Evolutionary conservation across 129 eudicot species (phyloP).

Genomic region (Ambrosia artemisiifolia): DNA sequence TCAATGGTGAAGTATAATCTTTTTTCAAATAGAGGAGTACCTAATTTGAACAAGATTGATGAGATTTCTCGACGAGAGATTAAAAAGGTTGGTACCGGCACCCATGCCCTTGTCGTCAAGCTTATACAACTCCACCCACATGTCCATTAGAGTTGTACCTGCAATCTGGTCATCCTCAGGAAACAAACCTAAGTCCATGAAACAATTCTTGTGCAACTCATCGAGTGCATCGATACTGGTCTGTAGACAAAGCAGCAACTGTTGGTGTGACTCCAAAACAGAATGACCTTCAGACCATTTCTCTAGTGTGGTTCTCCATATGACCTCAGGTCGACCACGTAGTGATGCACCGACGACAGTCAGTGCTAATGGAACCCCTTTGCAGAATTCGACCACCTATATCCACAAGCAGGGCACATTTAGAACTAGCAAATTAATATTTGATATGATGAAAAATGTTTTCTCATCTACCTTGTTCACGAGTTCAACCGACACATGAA

Average conservation of each 20-base stretch:
- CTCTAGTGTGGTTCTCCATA: slow-evolving; percentile 17
- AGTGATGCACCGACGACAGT: slow-evolving; percentile 35
- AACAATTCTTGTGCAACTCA: slow-evolving; percentile 30
- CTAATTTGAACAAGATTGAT: slow-evolving; percentile 28
- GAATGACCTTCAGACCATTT: slow-evolving; percentile 23
- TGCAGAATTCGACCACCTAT: slow-evolving; percentile 30
- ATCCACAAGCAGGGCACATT: neutral
- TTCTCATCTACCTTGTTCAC: slow-evolving; percentile 28
- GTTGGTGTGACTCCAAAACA: slow-evolving; percentile 9
- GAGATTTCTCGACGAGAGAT: slow-evolving; percentile 31
- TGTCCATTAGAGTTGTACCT: slow-evolving; percentile 29
- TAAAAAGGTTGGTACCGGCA: slow-evolving; percentile 20
- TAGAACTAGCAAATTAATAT: no score
- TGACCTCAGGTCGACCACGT: slow-evolving; percentile 7
- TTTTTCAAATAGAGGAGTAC: slow-evolving; percentile 13
- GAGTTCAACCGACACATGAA: slow-evolving; percentile 19
- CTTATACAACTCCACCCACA: slow-evolving; percentile 40
- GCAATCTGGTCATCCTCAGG: slow-evolving; percentile 40
- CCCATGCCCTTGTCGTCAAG: slow-evolving; percentile 34
- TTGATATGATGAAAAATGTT: no score
- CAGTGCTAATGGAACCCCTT: slow-evolving; percentile 39
- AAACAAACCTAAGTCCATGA: slow-evolving; percentile 41
- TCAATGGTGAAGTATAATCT: neutral
- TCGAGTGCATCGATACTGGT: slow-evolving; percentile 35
- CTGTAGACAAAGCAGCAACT: slow-evolving; percentile 14